Evolutionary conservation across 2,329 filamentous ascomycete genomes (phyloP), one percentile per base, ranked within the genome.

Genomic region (Trichoderma endophyticum): DNA sequence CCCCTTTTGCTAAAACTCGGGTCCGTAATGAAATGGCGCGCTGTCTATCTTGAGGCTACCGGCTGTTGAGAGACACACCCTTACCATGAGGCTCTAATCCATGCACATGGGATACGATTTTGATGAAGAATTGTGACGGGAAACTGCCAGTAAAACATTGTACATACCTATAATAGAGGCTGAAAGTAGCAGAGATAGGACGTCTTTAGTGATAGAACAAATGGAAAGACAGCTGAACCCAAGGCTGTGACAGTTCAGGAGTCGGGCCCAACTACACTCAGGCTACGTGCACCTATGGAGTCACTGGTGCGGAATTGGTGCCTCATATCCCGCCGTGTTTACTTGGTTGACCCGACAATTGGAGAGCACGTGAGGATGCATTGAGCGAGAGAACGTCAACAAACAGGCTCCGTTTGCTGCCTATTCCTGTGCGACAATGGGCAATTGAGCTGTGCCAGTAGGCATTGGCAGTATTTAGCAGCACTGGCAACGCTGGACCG

Each of bases 341-440:
- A 71, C 54, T 60, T 71, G 62, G 63, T 67, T 61, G 63, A 39
- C 54, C 24, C 43, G 63, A 30, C 59, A 64, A 60, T 66, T 62
- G 18, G 26, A 26, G 63, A 32, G 51, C 63, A 61, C 63, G 63
- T 71, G 62, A 65, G 70, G 63, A 54, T 34, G 57, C 51, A 43
- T 59, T 30, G 64, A 36, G 36, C 43, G 12, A 39, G 36, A 28
- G 21, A 30, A 51, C 34, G 66, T 32, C 56, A 34, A 61, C 56
- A 61, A 69, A 69, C 34, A n/a, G 26, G 15, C 14, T 21, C 30
- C 26, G 57, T 62, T 69, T 70, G 57, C 28, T 26, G 57, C 8
- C 15, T 59, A 32, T 59, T 28, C 8, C 18, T 59, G 26, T 59
- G 48, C 21, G 24, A 64, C 24, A 57, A n/a, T 7, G 39, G 9